Evolutionary conservation across 2,329 filamentous ascomycete genomes (phyloP), one percentile per base, ranked within the genome.

Genomic region (Intubia oerlemansii): DNA sequence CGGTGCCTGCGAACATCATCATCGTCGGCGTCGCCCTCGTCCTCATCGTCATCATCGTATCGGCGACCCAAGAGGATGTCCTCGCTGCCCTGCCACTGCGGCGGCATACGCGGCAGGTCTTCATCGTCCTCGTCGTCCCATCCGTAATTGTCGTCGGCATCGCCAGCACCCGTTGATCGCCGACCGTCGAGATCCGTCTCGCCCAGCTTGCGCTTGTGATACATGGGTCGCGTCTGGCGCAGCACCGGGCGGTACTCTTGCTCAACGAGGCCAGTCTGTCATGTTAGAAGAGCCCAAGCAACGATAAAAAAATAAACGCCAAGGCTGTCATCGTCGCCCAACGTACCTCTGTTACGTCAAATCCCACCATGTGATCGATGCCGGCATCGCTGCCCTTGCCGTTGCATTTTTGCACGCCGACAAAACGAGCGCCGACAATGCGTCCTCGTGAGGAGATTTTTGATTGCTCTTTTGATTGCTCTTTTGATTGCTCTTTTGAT

Each of bases 81-180:
- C 40, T 74, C 67, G 38, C 66, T 73, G 13, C 67, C 68, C 46
- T 73, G 67, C 65, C 66, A 72, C 43, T 73, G 67, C 7, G 66
- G 65, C n/a, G 66, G 66, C 47, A 60, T 61, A 4, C 51, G 52
- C 9, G 67, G 66, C 39, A 70, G 51, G 31, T 63, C 60, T 32
- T 74, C 70, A 39, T 73, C 68, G 25, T 67, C 63, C 7, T 34
- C 32, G 29, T 75, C 65, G 22, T 62, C 62, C 74, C 74, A 81
- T 10, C 71, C 73, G 41, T 78, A 79, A 41, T 77, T 67, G 36
- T 79, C 73, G 34, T 74, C 69, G 11, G 58, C 56, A 17, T 61
- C 63, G 24, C 59, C 62, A 15, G 11, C 17, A 10, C 24, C 17
- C 10, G 8, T 15, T 7, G 13, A 11, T 9, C 10, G 7, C 24